phyloP scores from a whole-genome alignment of 2,329 filamentous ascomycete genomes.

The Metarhizium album region DNA sequence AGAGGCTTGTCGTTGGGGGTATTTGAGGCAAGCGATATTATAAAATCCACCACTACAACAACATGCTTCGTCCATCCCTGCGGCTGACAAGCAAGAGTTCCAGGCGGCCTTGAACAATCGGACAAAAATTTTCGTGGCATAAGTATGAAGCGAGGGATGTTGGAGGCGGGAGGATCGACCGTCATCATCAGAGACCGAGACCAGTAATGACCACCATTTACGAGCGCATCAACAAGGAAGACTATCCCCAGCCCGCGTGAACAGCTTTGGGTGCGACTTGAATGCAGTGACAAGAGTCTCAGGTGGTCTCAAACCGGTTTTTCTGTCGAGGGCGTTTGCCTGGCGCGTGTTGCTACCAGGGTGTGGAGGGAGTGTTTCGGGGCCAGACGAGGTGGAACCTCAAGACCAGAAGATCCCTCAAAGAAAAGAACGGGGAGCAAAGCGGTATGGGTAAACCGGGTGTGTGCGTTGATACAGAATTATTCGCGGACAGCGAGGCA shows the following conservation, averaged over 20 bases:
- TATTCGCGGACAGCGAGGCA: not conserved
- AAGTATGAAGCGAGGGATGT: conserved; percentile 1
- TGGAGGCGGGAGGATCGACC: conserved; percentile 14
- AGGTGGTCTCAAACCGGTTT: not conserved
- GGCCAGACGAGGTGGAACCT: not conserved
- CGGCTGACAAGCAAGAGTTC: not conserved
- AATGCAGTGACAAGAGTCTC: not conserved
- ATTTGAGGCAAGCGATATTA: conserved; percentile 10
- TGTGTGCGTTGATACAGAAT: conserved; percentile 1
- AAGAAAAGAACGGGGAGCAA: not conserved
- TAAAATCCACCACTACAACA: conserved; percentile 11
- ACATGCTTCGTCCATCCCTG: conserved; percentile 8
- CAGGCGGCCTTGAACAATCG: not conserved
- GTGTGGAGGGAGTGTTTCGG: conserved; percentile 2
- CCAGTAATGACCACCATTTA: not conserved
- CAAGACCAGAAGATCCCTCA: not conserved
- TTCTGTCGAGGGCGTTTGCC: not conserved
- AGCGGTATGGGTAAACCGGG: not conserved
- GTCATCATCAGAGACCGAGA: conserved; percentile 18
- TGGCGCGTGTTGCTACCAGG: not conserved
- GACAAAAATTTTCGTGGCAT: conserved; percentile 5
- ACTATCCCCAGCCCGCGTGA: not conserved
- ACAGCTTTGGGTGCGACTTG: not conserved
- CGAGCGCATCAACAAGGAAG: not conserved
- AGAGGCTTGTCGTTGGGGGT: conserved; percentile 10